phyloP scores from a whole-genome alignment of 163 green algal genomes.

The Scenedesmus sp. region DNA sequence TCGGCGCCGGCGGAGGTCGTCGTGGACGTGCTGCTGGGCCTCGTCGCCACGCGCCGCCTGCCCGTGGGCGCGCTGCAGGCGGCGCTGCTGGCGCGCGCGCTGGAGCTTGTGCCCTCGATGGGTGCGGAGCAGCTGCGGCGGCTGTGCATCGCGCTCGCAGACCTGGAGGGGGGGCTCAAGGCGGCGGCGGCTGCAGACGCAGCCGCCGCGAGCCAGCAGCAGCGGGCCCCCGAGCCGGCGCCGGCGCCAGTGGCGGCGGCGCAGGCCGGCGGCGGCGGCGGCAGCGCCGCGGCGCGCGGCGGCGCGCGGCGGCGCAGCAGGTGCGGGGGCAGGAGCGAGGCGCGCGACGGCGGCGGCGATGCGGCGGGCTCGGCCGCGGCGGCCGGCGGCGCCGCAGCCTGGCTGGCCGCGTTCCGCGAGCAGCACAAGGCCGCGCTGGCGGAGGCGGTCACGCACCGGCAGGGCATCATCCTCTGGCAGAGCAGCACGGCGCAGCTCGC shows the following conservation, averaged over 20 bases:
- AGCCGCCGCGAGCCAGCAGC: background rate
- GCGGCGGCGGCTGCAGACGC: background rate
- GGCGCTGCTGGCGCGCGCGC: background rate
- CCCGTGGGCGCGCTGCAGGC: conserved; percentile 15
- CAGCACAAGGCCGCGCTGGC: background rate
- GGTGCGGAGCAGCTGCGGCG: conserved; percentile 8
- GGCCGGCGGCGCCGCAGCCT: background rate
- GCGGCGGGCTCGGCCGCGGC: background rate
- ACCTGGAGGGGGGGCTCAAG: background rate
- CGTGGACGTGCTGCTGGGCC: conserved; percentile 23
- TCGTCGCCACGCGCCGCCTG: background rate
- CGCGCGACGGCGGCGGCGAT: background rate
- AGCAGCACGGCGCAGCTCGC: conserved; percentile 29
- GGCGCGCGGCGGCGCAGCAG: background rate
- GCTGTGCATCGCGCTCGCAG: conserved; percentile 15
- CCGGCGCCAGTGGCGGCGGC: background rate
- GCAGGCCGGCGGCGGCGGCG: background rate
- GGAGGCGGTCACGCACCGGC: background rate
- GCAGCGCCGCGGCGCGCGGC: too few relatives aligned
- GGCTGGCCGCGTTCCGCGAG: conserved; percentile 3
- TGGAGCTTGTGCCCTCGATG: conserved; percentile 1
- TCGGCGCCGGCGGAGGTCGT: background rate
- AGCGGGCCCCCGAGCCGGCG: too few relatives aligned
- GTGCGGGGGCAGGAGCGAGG: background rate
- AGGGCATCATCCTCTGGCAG: conserved; percentile 18